phyloP scores from a whole-genome alignment of 495 filamentous ascomycete species.

The Paragyromitra xinjiangensis region DNA sequence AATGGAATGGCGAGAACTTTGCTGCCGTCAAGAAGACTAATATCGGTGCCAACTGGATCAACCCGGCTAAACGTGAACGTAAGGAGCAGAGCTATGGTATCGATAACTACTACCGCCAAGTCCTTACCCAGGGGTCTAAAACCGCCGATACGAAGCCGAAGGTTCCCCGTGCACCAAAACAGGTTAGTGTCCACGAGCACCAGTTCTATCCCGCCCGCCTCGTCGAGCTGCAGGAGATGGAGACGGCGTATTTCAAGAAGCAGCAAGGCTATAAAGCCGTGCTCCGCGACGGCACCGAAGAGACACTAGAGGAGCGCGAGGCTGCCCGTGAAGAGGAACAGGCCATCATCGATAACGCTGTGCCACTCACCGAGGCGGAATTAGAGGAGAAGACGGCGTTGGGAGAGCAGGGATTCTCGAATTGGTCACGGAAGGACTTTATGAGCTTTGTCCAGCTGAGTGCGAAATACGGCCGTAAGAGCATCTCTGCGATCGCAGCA shows the following conservation, averaged over 20 bases:
- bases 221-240: constrained; percentile 89
- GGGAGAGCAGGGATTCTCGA: constrained; percentile 83
- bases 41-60: constrained; percentile 96
- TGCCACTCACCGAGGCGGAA: constrained; percentile 88
- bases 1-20: constrained; percentile 98
- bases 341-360: constrained; percentile 88
- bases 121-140: constrained; percentile 79
- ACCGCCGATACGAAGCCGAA: constrained; percentile 91
- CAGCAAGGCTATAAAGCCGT: constrained; percentile 93
- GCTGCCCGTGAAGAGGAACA: constrained; percentile 89
- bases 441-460: constrained; percentile 97
- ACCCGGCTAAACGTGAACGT: constrained; percentile 96
- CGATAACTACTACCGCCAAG: constrained; percentile 97
- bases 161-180: constrained; percentile 94
- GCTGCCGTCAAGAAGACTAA: constrained; percentile 88
- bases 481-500: constrained; percentile 82
- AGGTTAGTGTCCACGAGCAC: constrained; percentile 90
- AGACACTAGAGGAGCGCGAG: constrained; percentile 81
- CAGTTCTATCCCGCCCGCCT: constrained; percentile 91
- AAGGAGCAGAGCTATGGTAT: constrained; percentile 98
- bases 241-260: constrained; percentile 94
- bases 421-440: constrained; percentile 97
- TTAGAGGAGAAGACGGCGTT: constrained; percentile 81
- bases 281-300: constrained; percentile 82
- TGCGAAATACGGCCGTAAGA: constrained; percentile 85